These are phyloP conservation scores for Sphagnum magellanicum DNA, from an alignment of 228 moss, liverwort and hornwort species.

Conservation along the genomic window DNA sequence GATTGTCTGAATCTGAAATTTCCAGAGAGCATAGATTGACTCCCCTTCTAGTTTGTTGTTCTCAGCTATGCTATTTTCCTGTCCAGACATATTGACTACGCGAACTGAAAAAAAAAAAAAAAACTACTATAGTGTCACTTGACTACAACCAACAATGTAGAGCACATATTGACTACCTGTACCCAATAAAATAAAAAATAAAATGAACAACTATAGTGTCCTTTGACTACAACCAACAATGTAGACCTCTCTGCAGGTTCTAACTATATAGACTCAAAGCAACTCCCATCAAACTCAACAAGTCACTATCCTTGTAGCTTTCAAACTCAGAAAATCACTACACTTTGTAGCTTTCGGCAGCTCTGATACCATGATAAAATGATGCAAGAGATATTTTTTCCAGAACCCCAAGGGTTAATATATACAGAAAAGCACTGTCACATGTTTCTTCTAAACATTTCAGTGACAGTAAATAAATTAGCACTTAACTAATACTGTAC, in stretches of 20 bases:
- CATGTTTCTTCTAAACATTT: no score
- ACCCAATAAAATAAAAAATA: background rate
- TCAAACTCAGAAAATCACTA: background rate
- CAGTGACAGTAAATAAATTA: no score
- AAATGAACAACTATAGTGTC: background rate
- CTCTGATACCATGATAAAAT: conserved; percentile 1
- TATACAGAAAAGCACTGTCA: no score
- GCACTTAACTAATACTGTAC: no score
- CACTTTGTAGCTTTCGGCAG: background rate
- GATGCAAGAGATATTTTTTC: no score
- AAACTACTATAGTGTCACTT: background rate
- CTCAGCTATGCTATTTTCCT: background rate
- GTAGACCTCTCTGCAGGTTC: background rate
- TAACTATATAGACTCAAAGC: background rate
- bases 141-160: background rate
- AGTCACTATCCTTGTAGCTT: background rate
- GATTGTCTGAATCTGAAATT: background rate
- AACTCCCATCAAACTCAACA: background rate
- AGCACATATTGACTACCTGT: no score
- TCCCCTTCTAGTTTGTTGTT: background rate
- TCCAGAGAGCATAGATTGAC: background rate
- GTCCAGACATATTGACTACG: background rate
- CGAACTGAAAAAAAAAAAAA: background rate
- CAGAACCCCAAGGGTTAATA: no score
- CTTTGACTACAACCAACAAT: background rate